Conservation (phyloP, 2,329 filamentous ascomycete species). For the Onygenales sp. region DNA sequence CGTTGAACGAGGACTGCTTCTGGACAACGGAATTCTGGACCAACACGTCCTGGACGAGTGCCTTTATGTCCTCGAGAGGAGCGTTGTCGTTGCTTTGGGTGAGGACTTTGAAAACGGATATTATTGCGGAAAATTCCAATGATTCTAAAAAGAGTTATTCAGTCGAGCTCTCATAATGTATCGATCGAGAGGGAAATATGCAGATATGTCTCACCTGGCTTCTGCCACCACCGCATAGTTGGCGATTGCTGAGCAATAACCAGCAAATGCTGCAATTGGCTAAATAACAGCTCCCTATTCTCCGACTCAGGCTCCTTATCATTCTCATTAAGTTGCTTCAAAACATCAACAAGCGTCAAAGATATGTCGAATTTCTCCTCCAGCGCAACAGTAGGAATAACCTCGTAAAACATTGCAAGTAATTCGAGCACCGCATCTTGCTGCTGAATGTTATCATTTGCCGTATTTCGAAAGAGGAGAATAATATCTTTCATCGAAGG, state of each 20-base stretch:
- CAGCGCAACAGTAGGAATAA: constrained; percentile 67
- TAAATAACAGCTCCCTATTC: constrained; percentile 49
- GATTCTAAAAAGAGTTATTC: constrained; percentile 16
- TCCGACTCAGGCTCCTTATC: constrained; percentile 30
- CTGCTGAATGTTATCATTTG: constrained; percentile 61
- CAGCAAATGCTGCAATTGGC: constrained; percentile 74
- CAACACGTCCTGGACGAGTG: constrained; percentile 26
- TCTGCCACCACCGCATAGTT: constrained; percentile 85
- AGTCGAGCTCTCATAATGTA: background rate
- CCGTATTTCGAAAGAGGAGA: constrained; percentile 59
- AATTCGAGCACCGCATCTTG: constrained; percentile 70
- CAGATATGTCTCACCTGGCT: constrained; percentile 39
- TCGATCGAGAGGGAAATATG: constrained; percentile 7
- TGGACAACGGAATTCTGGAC: constrained; percentile 29
- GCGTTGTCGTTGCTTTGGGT: constrained; percentile 21
- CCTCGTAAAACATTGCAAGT: constrained; percentile 74
- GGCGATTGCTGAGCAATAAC: constrained; percentile 71
- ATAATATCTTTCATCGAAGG: constrained; percentile 77
- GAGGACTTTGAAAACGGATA: constrained; percentile 31
- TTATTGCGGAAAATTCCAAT: constrained; percentile 34
- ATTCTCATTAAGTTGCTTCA: constrained; percentile 50
- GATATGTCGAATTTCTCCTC: constrained; percentile 86
- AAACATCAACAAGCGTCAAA: constrained; percentile 57
- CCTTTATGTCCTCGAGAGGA: constrained; percentile 24
- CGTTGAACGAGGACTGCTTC: constrained; percentile 24